A percentile compares a stretch with the other conserved stretches of the same genome.
These are phyloP conservation scores for Rhizophlyctis rosea DNA, from an alignment of 192 early-diverging fungal species.

Conservation along the genomic window DNA sequence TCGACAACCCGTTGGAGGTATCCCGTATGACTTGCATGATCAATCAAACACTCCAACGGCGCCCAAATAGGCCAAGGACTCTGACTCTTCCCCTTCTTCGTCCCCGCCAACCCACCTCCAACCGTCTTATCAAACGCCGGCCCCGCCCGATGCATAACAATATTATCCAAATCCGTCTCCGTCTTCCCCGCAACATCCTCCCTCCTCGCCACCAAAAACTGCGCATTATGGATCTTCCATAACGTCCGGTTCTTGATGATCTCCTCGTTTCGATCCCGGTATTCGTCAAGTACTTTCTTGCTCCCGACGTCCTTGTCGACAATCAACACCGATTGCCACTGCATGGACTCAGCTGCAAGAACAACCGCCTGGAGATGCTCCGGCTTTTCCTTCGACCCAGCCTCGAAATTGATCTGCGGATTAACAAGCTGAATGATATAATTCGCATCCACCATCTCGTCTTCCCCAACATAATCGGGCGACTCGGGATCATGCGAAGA, in stretches of 20 bases:
- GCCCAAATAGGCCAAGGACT: slow-evolving; percentile 65
- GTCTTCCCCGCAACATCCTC: slow-evolving; percentile 18
- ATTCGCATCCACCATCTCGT: slow-evolving; percentile 52
- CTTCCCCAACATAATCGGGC: slow-evolving; percentile 50
- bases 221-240: slow-evolving; percentile 61
- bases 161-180: slow-evolving; percentile 34
- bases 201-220: slow-evolving; percentile 50
- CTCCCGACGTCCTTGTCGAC: slow-evolving; percentile 39
- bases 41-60: slow-evolving; percentile 64
- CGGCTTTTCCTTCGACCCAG: slow-evolving; percentile 34
- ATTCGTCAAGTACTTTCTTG: slow-evolving; percentile 31
- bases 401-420: slow-evolving; percentile 71
- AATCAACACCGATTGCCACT: slow-evolving; percentile 54
- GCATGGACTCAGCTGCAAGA: slow-evolving; percentile 56
- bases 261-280: slow-evolving; percentile 43
- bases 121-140: neutral
- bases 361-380: slow-evolving; percentile 49
- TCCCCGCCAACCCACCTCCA: slow-evolving; percentile 3
- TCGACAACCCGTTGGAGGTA: slow-evolving; percentile 62
- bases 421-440: slow-evolving; percentile 65
- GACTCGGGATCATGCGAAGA: slow-evolving; percentile 44
- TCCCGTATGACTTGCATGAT: slow-evolving; percentile 38
- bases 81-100: slow-evolving; percentile 2
- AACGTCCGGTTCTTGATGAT: slow-evolving; percentile 65
- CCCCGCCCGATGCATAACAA: slow-evolving; percentile 12